These are phyloP conservation scores for Exophiala spinifera DNA, from an alignment of 2,329 filamentous ascomycete species.

Conservation along the genomic window DNA sequence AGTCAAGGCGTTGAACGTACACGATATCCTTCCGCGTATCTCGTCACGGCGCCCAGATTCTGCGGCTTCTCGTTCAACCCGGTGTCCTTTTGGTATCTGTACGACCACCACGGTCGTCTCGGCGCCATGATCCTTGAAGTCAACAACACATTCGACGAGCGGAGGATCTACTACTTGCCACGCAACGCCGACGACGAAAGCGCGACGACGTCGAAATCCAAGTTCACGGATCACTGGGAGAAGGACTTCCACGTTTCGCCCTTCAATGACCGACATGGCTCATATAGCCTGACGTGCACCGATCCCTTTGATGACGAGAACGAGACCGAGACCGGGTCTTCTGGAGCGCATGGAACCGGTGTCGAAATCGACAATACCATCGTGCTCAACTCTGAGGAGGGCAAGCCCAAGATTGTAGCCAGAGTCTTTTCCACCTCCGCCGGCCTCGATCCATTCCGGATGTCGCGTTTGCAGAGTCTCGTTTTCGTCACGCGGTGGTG, in stretches of 20 bases:
- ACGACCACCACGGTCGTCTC: constrained; percentile 56
- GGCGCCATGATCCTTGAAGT: constrained; percentile 68
- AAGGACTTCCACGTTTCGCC: constrained; percentile 77
- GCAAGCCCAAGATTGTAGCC: constrained; percentile 21
- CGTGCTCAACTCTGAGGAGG: constrained; percentile 11
- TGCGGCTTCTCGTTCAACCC: constrained; percentile 71
- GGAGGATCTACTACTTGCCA: constrained; percentile 62
- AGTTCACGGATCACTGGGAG: constrained; percentile 54
- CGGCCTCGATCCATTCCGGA: constrained; percentile 1
- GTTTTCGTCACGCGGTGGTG: constrained; percentile 18
- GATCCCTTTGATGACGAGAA: constrained; percentile 52
- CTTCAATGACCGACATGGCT: constrained; percentile 63
- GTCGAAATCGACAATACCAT: constrained; percentile 19
- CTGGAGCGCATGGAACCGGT: too few relatives aligned
- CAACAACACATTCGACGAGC: constrained; percentile 73
- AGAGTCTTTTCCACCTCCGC: constrained; percentile 13
- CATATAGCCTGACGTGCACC: constrained; percentile 51
- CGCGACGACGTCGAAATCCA: constrained; percentile 37
- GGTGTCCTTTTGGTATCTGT: constrained; percentile 77
- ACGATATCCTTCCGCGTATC: constrained; percentile 64
- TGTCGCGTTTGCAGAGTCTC: constrained; percentile 1
- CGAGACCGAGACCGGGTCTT: constrained; percentile 32
- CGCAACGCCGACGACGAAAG: constrained; percentile 28
- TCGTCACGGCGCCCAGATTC: constrained; percentile 68
- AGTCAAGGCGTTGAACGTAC: constrained; percentile 57